Evolutionary conservation across 2,329 filamentous ascomycete genomes (phyloP).

Genomic region (Penicillium sp.): DNA sequence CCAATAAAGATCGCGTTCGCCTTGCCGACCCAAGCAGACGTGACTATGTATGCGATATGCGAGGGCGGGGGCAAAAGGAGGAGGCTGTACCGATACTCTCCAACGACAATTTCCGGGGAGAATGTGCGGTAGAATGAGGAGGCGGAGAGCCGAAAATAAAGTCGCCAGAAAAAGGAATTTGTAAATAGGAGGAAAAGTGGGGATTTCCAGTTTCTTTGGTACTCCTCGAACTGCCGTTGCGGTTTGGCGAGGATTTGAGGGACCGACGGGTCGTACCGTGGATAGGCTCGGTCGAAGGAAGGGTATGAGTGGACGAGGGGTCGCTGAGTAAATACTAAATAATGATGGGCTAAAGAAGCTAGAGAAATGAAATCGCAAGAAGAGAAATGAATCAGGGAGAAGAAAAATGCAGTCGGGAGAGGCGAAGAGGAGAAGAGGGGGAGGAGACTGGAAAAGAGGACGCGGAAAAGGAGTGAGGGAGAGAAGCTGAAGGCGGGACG

Average conservation of each 20-base stretch:
- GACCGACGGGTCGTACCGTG: conserved; percentile 28
- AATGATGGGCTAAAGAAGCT: conserved; percentile 8
- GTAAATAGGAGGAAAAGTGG: conserved; percentile 38
- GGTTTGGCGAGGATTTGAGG: conserved; percentile 21
- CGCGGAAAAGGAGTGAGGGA: conserved; percentile 7
- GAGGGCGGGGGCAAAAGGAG: conserved; percentile 17
- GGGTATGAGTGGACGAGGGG: conserved; percentile 12
- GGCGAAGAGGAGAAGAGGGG: conserved; percentile 8
- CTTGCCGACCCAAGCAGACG: conserved; percentile 13
- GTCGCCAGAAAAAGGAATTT: conserved; percentile 39
- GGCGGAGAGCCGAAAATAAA: conserved; percentile 19
- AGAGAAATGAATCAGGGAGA: neutral
- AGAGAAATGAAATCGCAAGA: conserved; percentile 10
- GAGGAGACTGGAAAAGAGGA: conserved; percentile 4
- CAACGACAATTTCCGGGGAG: conserved; percentile 11
- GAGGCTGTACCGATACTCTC: conserved; percentile 9
- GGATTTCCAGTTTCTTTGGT: conserved; percentile 15
- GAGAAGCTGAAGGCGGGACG: conserved; percentile 12
- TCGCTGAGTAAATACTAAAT: neutral
- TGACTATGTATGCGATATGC: conserved; percentile 17
- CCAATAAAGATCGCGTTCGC: conserved; percentile 17
- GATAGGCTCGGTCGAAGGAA: conserved; percentile 21
- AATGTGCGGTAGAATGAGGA: conserved; percentile 23
- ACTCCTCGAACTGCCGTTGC: conserved; percentile 18
- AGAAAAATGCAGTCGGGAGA: conserved; percentile 1